Evolutionary conservation across 768 basidiomycete genomes (phyloP).

Genomic region (Leccinum broughii): DNA sequence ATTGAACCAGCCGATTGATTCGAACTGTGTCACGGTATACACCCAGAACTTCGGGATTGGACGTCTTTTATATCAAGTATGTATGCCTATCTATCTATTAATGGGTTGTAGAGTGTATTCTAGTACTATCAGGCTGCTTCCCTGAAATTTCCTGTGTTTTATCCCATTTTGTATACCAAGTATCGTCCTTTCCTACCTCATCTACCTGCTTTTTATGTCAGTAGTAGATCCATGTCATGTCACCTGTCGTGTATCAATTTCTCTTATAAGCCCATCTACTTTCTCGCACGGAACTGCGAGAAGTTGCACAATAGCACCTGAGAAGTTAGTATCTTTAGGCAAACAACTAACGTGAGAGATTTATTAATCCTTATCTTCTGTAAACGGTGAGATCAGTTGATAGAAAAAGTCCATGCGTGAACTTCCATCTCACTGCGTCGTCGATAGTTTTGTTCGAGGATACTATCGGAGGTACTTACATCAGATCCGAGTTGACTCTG

Average conservation of each 20-base stretch:
- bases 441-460: not conserved
- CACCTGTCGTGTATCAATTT: not conserved
- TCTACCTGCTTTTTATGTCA: not conserved
- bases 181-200: not conserved
- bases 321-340: not conserved
- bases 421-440: not conserved
- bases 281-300: not conserved
- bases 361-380: not conserved
- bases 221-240: not conserved
- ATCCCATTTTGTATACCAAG: not conserved
- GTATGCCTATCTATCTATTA: conserved; percentile 6
- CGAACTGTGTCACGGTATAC: conserved; percentile 9
- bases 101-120: conserved; percentile 1
- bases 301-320: not conserved
- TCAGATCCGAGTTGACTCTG: not conserved
- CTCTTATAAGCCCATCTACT: not conserved
- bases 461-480: not conserved
- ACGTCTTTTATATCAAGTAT: conserved; percentile 2
- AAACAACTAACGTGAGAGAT: not conserved
- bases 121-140: not conserved
- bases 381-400: not conserved
- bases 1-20: conserved; percentile 23
- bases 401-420: not conserved
- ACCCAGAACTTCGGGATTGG: not conserved
- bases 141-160: not conserved